Evolutionary conservation across 1,284 basidiomycete species (phyloP), one percentile per base, ranked within the genome.

Genomic region (Flammula alnicola): DNA sequence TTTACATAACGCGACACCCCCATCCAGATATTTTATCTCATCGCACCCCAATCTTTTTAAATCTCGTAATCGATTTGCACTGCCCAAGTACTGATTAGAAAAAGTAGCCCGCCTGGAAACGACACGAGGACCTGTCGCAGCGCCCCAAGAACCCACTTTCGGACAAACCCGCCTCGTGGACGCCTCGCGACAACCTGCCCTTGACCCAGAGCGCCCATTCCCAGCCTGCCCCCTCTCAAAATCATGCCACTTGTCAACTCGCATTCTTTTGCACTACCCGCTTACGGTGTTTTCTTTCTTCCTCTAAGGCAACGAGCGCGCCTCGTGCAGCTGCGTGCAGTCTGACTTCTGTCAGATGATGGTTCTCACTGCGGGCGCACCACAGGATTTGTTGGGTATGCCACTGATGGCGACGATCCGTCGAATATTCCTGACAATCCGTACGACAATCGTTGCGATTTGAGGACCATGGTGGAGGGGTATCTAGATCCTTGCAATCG

Each of bases 171-270:
- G 30, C 47, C 52, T 54, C 52, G 25, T 54, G 48, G 17, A 12
- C 8, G 40, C 48, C 48, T 47, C 48, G 19, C 29, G 48, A 16
- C 40, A 29, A 38, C 14, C 44, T 43, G 23, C 47, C 48, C 48
- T 50, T 33, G 14, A 30, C 48, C 52, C 48, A 54, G 31, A 25
- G 47, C 51, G 51, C 46, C 32, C 46, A 40, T 47, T 37, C 30
- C 25, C 25, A 36, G 19, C 37, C 41, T 41, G 29, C 22, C 43
- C 23, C 36, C 36, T 41, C 32, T 31, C 16, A 39, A 51, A 20
- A 41, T 36, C 31, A 26, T 38, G 33, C 33, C 26, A 42, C 33
- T 46, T 42, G 16, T 43, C 26, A 36, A 20, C 25, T 39, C 35
- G 17, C 9, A 26, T 17, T 30, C 31, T 26, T 30, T 44, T 35